These are phyloP conservation scores for Phoma sp. DNA, from an alignment of 2,329 filamentous ascomycete genomes.

Conservation along the genomic window DNA sequence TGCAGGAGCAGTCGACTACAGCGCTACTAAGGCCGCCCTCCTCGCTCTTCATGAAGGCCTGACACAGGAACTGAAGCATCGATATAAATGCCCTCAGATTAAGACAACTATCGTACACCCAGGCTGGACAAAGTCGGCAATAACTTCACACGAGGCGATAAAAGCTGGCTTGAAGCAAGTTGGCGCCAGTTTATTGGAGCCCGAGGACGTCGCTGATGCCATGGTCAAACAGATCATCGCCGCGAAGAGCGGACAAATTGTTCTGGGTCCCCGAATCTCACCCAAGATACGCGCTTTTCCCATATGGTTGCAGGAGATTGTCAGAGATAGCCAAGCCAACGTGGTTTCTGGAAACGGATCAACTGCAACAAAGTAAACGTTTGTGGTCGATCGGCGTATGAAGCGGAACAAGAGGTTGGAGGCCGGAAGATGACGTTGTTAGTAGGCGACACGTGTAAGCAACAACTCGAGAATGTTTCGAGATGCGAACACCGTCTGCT, in stretches of 20 bases:
- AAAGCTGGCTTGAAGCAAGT: conserved; percentile 40
- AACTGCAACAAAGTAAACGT: conserved; percentile 20
- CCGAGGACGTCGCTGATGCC: conserved; percentile 50
- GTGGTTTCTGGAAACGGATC: conserved; percentile 37
- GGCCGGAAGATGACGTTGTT: neutral
- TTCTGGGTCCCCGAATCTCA: conserved; percentile 42
- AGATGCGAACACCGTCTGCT: conserved; percentile 5
- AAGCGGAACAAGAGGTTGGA: neutral
- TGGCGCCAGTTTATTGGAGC: conserved; percentile 45
- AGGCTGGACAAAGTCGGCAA: conserved; percentile 51
- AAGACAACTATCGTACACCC: conserved; percentile 54
- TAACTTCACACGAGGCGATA: conserved; percentile 35
- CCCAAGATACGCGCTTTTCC: conserved; percentile 39
- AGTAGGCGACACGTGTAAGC: neutral
- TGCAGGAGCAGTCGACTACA: conserved; percentile 44
- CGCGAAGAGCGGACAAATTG: conserved; percentile 50
- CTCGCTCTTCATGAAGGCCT: conserved; percentile 46
- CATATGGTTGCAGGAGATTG: conserved; percentile 43
- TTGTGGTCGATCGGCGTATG: neutral
- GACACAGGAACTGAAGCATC: conserved; percentile 50
- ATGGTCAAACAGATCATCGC: conserved; percentile 54
- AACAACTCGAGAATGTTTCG: neutral
- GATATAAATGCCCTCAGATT: conserved; percentile 52
- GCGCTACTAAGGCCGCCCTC: conserved; percentile 43
- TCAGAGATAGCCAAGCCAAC: conserved; percentile 40